Percentiles rank a stretch among this genome's conserved stretches.
phyloP scores from a whole-genome alignment of 257 asterid genomes.

The Capsicum chinense region DNA sequence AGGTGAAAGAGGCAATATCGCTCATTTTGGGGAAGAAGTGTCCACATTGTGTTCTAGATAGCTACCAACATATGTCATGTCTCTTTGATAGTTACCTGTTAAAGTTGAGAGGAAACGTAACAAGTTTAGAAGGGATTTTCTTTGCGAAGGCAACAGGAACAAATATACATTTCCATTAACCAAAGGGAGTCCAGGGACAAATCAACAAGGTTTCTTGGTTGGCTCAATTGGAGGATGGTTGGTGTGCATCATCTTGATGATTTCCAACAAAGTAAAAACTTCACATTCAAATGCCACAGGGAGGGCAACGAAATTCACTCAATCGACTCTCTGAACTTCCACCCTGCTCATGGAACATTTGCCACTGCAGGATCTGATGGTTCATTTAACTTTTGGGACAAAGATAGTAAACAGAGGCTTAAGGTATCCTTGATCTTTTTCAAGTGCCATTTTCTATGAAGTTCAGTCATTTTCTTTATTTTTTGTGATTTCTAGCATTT shows the following conservation, averaged over 20 bases:
- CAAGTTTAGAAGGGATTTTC: not conserved
- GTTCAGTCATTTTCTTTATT: not conserved
- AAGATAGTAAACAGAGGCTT: slow-evolving; percentile 94
- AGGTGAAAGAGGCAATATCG: not conserved
- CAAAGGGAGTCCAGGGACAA: not conserved
- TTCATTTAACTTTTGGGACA: slow-evolving; percentile 93
- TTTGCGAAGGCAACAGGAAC: not conserved
- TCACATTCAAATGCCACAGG: slow-evolving; percentile 98
- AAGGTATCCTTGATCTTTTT: slow-evolving; percentile 54
- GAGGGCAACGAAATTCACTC: slow-evolving; percentile 81
- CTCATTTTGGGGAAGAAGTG: not conserved
- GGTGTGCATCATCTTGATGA: slow-evolving; percentile 97
- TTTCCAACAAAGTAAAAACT: slow-evolving; percentile 74
- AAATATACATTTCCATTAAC: not conserved
- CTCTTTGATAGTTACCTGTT: not conserved
- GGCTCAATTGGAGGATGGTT: slow-evolving; percentile 98
- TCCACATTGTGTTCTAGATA: not conserved
- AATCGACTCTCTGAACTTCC: slow-evolving; percentile 87
- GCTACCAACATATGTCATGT: slow-evolving; percentile 8
- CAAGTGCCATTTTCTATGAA: not conserved
- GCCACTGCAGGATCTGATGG: slow-evolving; percentile 97
- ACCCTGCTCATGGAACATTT: slow-evolving; percentile 88
- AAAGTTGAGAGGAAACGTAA: not conserved
- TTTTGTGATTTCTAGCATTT: not conserved
- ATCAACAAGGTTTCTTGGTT: slow-evolving; percentile 42